Conservation (phyloP, 768 basidiomycete genomes). For the Podaxis sp. region DNA sequence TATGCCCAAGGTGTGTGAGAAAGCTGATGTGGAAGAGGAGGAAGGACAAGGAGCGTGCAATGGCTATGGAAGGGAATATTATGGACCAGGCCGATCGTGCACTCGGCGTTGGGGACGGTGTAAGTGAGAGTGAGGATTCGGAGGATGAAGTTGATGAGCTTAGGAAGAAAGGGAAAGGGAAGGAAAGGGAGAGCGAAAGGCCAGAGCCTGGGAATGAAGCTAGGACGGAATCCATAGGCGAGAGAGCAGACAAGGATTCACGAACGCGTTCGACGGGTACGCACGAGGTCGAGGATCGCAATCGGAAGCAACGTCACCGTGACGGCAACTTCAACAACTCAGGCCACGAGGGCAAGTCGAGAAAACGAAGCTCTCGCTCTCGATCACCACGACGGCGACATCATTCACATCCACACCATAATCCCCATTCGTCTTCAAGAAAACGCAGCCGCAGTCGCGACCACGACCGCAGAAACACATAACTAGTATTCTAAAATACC, state of each 20-base stretch:
- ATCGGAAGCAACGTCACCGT: constrained; percentile 9
- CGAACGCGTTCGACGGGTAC: neutral
- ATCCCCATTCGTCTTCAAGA: neutral
- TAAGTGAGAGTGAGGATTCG: constrained; percentile 16
- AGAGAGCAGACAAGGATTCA: neutral
- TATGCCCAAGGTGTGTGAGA: constrained; percentile 75
- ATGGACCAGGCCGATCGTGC: neutral
- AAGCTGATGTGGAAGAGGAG: constrained; percentile 80
- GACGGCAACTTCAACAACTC: neutral
- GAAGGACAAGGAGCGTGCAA: constrained; percentile 22
- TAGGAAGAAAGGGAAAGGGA: constrained; percentile 32
- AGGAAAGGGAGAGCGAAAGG: neutral
- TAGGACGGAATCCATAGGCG: neutral
- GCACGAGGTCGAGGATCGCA: neutral
- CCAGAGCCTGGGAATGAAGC: neutral
- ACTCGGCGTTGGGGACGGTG: neutral
- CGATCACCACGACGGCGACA: constrained; percentile 30
- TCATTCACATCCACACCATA: neutral
- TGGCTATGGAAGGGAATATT: constrained; percentile 14
- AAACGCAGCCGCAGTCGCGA: neutral
- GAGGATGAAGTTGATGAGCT: constrained; percentile 25
- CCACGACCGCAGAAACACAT: neutral
- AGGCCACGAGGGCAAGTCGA: constrained; percentile 3
- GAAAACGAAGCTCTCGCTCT: constrained; percentile 35
- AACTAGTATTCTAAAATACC: neutral